Evolutionary conservation across 164 flowering plant genomes (phyloP).

Genomic region (Hamamelis virginiana): DNA sequence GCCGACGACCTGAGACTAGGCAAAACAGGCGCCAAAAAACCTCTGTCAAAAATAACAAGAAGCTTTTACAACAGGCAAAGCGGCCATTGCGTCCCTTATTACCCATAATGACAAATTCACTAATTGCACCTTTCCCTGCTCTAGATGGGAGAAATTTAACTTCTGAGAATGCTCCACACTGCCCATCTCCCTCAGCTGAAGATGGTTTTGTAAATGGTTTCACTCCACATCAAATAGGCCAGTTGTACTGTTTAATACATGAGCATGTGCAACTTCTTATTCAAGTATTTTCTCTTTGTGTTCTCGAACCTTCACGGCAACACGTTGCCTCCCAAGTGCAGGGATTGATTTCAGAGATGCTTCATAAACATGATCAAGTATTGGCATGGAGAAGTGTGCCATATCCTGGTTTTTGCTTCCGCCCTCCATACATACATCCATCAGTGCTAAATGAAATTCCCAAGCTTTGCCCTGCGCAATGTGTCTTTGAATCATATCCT

Average conservation of each 20-base stretch:
- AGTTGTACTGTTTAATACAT: constrained; percentile 77
- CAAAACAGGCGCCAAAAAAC: constrained; percentile 58
- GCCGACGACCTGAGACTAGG: constrained; percentile 71
- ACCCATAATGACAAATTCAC: constrained; percentile 44
- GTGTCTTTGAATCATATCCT: constrained; percentile 19
- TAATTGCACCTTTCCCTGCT: constrained; percentile 29
- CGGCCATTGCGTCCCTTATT: constrained; percentile 75
- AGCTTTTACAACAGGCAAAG: constrained; percentile 37
- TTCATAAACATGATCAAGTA: constrained; percentile 57
- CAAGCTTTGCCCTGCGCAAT: constrained; percentile 14
- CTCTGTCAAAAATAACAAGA: constrained; percentile 30
- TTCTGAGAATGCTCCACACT: constrained; percentile 19
- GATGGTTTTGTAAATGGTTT: constrained; percentile 50
- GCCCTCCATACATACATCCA: constrained; percentile 49
- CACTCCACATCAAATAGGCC: constrained; percentile 76
- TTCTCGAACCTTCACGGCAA: constrained; percentile 67
- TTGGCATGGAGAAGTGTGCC: constrained; percentile 45
- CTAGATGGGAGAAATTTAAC: constrained; percentile 24
- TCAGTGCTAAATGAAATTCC: constrained; percentile 42
- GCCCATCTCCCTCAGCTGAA: constrained; percentile 26
- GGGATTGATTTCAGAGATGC: constrained; percentile 58
- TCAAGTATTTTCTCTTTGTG: constrained; percentile 79
- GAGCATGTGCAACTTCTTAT: constrained; percentile 94
- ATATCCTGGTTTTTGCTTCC: constrained; percentile 60
- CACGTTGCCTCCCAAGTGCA: constrained; percentile 59